Evolutionary conservation across 2,329 filamentous ascomycete genomes (phyloP).

Genomic region (Phaeosphaeriaceae sp.): DNA sequence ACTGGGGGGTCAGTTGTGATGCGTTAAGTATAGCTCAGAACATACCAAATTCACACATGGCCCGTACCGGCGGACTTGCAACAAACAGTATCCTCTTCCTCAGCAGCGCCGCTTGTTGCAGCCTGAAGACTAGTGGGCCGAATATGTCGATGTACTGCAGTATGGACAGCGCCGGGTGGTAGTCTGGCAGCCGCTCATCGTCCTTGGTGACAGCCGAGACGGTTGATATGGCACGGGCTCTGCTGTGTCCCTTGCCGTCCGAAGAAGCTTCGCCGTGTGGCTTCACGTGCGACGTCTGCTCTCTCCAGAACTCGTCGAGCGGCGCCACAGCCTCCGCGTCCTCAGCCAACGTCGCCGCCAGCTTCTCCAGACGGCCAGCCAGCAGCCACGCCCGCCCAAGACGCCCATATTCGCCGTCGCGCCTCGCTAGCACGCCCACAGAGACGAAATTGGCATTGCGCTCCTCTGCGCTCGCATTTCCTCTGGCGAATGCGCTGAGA

Average conservation of each 20-base stretch:
- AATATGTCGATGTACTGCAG: conserved; percentile 80
- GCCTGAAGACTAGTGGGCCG: conserved; percentile 89
- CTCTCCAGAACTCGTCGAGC: conserved; percentile 83
- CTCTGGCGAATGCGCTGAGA: conserved; percentile 89
- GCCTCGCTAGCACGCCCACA: conserved; percentile 85
- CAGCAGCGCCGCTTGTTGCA: conserved; percentile 85
- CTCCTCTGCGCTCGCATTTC: conserved; percentile 77
- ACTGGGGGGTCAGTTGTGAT: conserved; percentile 61
- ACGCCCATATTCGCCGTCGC: conserved; percentile 75
- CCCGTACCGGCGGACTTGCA: conserved; percentile 83
- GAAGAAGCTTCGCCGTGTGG: conserved; percentile 1
- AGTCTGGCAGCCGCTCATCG: conserved; percentile 73
- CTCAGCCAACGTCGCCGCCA: conserved; percentile 71
- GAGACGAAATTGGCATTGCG: conserved; percentile 93
- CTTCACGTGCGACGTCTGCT: conserved; percentile 48
- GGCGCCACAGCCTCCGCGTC: conserved; percentile 69
- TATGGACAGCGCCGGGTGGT: conserved; percentile 88
- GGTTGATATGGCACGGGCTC: conserved; percentile 54
- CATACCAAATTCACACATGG: conserved; percentile 87
- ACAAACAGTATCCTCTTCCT: conserved; percentile 89
- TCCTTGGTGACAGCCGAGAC: conserved; percentile 65
- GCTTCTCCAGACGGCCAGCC: conserved; percentile 75
- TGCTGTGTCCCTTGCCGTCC: conserved; percentile 29
- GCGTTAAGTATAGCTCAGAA: neutral
- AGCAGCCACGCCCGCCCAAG: conserved; percentile 91